These are phyloP conservation scores for Lepraria neglecta DNA, from an alignment of 495 filamentous ascomycete genomes.

Conservation along the genomic window DNA sequence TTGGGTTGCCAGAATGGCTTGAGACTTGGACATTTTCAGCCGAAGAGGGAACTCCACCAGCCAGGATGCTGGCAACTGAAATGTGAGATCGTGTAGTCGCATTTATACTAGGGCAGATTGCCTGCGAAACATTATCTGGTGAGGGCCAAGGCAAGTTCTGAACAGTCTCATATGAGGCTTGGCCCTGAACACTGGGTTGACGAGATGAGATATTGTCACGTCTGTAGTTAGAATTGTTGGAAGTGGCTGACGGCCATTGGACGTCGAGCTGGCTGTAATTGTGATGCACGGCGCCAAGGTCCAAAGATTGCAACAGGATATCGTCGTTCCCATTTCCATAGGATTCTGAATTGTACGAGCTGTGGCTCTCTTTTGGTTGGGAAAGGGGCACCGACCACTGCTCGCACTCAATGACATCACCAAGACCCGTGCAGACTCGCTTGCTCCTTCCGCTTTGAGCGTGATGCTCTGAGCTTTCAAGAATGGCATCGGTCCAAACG, in stretches of 20 bases:
- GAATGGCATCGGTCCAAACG: background rate
- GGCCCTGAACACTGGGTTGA: background rate
- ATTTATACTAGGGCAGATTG: background rate
- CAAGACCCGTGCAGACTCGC: slow-evolving; percentile 3
- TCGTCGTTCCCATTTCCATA: background rate
- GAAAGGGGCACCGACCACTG: background rate
- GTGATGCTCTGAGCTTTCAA: background rate
- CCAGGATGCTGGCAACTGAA: background rate
- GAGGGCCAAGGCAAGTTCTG: slow-evolving; percentile 3
- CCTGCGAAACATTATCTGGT: background rate
- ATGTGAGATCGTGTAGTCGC: background rate
- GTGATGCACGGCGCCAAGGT: no score
- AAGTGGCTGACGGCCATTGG: no score
- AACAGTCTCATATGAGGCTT: background rate
- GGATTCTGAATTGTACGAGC: no score
- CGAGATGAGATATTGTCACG: background rate
- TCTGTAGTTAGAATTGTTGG: no score
- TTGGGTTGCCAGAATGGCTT: no score
- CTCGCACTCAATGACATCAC: background rate
- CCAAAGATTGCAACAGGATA: no score
- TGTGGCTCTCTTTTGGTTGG: background rate
- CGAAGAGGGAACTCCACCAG: background rate
- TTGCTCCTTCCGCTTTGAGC: background rate
- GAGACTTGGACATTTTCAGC: no score
- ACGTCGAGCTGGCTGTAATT: background rate